Evolutionary conservation across 2,329 filamentous ascomycete species (phyloP).

Genomic region (Xylaria sp.): DNA sequence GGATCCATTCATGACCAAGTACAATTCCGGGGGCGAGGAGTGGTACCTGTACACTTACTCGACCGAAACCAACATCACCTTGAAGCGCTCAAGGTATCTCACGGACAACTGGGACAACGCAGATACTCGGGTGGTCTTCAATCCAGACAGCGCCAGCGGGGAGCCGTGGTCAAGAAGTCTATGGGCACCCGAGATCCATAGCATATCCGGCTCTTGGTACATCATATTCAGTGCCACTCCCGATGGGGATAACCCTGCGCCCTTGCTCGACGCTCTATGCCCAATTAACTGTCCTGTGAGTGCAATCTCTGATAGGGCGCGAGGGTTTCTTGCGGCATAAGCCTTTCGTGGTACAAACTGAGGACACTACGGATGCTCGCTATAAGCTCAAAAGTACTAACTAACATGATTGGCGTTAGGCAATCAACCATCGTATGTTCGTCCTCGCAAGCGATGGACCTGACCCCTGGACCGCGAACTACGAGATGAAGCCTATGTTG

Average conservation of each 20-base stretch:
- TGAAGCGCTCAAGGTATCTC: conserved; percentile 40
- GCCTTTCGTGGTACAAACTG: too few relatives aligned
- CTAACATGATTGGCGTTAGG: conserved; percentile 12
- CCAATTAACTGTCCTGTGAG: conserved; percentile 40
- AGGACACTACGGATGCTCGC: background rate
- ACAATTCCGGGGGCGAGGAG: conserved; percentile 36
- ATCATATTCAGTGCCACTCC: conserved; percentile 41
- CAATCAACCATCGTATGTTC: conserved; percentile 43
- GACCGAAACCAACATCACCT: conserved; percentile 44
- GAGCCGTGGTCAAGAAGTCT: conserved; percentile 41
- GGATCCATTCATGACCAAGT: conserved; percentile 44
- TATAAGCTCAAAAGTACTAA: background rate
- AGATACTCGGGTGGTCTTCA: conserved; percentile 42
- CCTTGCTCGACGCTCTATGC: conserved; percentile 39
- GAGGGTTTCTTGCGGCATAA: too few relatives aligned
- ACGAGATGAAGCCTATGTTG: conserved; percentile 37
- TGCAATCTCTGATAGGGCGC: too few relatives aligned
- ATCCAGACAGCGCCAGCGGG: conserved; percentile 35
- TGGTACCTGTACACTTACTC: conserved; percentile 47
- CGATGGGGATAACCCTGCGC: conserved; percentile 39
- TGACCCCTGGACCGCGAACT: conserved; percentile 39
- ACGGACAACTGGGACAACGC: conserved; percentile 46
- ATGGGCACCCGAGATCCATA: conserved; percentile 42
- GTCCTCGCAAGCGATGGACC: conserved; percentile 36
- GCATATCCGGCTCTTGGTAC: conserved; percentile 38